Evolutionary conservation across 805 yeast genomes (phyloP), one percentile per base, ranked within the genome.

Genomic region (Candida adriatica): DNA sequence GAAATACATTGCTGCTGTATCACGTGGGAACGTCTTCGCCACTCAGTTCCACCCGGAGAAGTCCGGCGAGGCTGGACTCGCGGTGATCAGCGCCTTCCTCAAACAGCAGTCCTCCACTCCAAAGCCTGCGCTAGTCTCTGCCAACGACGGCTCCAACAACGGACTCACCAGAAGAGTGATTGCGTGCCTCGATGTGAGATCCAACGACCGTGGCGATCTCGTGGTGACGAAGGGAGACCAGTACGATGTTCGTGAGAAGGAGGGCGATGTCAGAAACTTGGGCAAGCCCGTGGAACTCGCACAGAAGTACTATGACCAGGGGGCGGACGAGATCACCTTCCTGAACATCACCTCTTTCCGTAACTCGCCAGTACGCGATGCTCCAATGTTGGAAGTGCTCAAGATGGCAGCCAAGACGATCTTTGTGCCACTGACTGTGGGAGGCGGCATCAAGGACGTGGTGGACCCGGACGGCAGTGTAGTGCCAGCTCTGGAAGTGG

Each of bases 1-100:
- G 58, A 66, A 59, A 30, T 92, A 88, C 47, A 63, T 92, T 39
- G 94, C 96, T 11, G 92, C 97, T 1, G 55, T 88, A 29, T 55
- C 77, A 18, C 79, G 70, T 49, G 85, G 69, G 37, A 88, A 86
- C 41, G 64, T 90, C 8, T 84, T 92, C 59, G 95, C 96, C 26
- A 92, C 97, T 1, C 99, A 92, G 57, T 92, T 92, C 58, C 99
- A 92, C 59, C 99, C 99, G n/a, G 99, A 92, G 54, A 92, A 92
- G 57, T 85, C 96, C 4, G 98, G 98, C 9, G 53, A 64, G 15
- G 95, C 95, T 5, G 99, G 99, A 29, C 63, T 92, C 27, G 70
- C 72, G 39, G 75, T 90, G 8, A 70, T 92, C 36, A 69, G 70
- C 36, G 72, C 83, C 17, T 92, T 92, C 53, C 62, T 92, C 45